A percentile compares a stretch with the other conserved stretches of the same genome.
Evolutionary conservation across 2,329 filamentous ascomycete species (phyloP).

Genomic region (Blastomyces gilchristii): DNA sequence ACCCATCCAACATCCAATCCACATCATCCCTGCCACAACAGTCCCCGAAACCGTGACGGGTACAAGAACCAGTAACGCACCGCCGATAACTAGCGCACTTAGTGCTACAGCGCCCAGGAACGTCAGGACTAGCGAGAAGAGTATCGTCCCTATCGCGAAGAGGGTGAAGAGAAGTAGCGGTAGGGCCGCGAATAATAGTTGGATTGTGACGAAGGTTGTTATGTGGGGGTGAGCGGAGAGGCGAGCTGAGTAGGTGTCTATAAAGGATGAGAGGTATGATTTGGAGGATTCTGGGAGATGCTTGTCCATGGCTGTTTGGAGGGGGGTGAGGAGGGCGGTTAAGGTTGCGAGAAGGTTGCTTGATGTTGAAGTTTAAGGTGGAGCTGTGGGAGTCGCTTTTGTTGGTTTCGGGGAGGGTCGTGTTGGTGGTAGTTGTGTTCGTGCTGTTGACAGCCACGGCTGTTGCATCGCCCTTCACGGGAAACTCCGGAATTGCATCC

Average conservation of each 20-base stretch:
- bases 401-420: background rate
- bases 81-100: constrained; percentile 26
- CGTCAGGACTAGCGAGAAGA: constrained; percentile 53
- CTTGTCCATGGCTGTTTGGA: background rate
- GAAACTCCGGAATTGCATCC: background rate
- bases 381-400: background rate
- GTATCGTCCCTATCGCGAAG: constrained; percentile 53
- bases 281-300: background rate
- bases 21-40: constrained; percentile 48
- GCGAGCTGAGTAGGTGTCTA: constrained; percentile 45
- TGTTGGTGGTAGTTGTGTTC: background rate
- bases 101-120: constrained; percentile 37
- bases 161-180: constrained; percentile 55
- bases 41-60: constrained; percentile 55
- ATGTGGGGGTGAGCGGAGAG: constrained; percentile 55
- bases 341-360: background rate
- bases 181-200: constrained; percentile 54
- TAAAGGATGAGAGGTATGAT: constrained; percentile 1
- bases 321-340: background rate
- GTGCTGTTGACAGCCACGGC: background rate
- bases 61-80: constrained; percentile 54
- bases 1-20: constrained; percentile 55
- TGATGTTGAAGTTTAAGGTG: background rate
- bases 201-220: constrained; percentile 56
- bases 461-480: background rate